Base-by-base conservation (phyloP, 495 filamentous ascomycete genomes). In the Patellaria atrata region DNA sequence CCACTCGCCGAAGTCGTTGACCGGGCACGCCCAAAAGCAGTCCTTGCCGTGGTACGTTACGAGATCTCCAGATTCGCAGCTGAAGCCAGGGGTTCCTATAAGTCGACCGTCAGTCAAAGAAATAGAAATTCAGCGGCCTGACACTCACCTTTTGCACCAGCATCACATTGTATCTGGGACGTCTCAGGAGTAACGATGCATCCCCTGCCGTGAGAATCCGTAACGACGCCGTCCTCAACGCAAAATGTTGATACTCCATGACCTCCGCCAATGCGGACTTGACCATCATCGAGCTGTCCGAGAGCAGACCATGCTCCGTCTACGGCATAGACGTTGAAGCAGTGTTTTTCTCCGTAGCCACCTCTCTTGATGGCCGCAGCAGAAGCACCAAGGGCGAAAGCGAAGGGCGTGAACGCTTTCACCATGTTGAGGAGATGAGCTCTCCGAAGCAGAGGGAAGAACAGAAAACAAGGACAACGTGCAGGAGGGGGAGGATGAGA, bases 141-240 rank as follows among this genome's bases (percentile, higher is more conserved):
- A n/a, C n/a, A 33, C 43, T 42, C 27, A 47, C 43, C 58, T 3
- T 30, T 38, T 13, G 58, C 61, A 40, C 69, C 71, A 15, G 53
- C 38, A 38, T 79, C 75, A 51, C 77, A 82, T 50, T 80, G 75
- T 29, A 70, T 69, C 41, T 80, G 71, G 10, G 65, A 66, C 4
- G 68, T 71, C 2, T 64, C 60, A 7, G 64, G 50, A 18, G 71
- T 75, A 19, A 75, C 40, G 40, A 76, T 66, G 35, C 72, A 78
- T 24, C 70, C 68, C 30, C 68, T 60, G 22, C 65, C 63, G 33
- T 51, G 56, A 35, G 44, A 37, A 44, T 78, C 73, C n/a, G n/a
- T n/a, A n/a, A n/a, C n/a, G n/a, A n/a, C n/a, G 9, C 24, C 20
- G 22, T 23, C n/a, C 7, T 22, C 17, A 11, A 31, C 13, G 11